Evolutionary conservation across 2,329 filamentous ascomycete species (phyloP), one percentile per base, ranked within the genome.

Genomic region (Talaromyces sp.): DNA sequence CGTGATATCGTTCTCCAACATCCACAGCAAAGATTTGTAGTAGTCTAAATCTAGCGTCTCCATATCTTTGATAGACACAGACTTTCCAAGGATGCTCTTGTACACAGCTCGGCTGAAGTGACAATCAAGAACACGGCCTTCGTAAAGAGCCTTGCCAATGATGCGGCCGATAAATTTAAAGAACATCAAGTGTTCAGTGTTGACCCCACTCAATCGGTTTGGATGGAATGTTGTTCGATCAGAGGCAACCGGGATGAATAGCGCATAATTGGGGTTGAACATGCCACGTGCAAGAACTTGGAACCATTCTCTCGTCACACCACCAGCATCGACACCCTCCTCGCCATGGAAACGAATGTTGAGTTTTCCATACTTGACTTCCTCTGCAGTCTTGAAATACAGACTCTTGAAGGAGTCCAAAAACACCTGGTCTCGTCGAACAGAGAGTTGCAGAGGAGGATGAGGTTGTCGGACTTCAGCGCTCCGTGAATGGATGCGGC

Each of bases 121-220:
- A 79, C 95, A 99, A 78, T 99, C 95, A 35, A 99, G 88, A 41
- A 99, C 89, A 64, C 95, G 91, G 54, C 92, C 92, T 81, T 99
- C 96, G 77, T 98, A 99, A 58, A 99, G 85, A 43, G 95, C 95
- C 80, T 99, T 99, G 73, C 95, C 96, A 71, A 99, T 99, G 79
- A 99, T 93, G 59, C 95, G 91, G 49, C 95, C 95, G 73, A 99
- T 97, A 80, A 99, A 99, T 77, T 98, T 98, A 87, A 99, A 99
- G 86, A 97, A 99, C 83, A 92, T 88, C 66, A 98, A 80, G 82
- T 99, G 96, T 79, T 99, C 94, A 39, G 91, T 89, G 75, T 99
- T 99, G 85, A 98, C 89, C 52, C 89, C 89, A 78, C 94, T 98
- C 68, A 96, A 86, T 74, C 92, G 92, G 79, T 97, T 99, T 16